A percentile compares a stretch with the other conserved stretches of the same genome.
These are phyloP conservation scores for Claviceps cyperi DNA, from an alignment of 2,329 filamentous ascomycete species.

Conservation along the genomic window DNA sequence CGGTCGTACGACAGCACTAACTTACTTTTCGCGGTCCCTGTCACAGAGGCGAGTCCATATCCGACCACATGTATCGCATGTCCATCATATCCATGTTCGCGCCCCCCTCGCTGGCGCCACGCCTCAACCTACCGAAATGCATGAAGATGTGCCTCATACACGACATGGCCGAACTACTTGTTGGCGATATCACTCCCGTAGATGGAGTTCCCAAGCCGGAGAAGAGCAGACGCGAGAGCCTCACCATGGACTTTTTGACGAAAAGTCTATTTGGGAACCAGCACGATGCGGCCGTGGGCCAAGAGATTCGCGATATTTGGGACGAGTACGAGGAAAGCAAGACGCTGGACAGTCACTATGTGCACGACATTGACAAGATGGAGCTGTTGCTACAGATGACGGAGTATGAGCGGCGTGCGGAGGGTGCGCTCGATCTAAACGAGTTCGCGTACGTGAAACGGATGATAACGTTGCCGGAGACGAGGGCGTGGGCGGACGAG, in stretches of 20 bases:
- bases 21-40: too few species aligned
- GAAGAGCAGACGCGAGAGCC: slow-evolving; percentile 74
- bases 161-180: slow-evolving; percentile 92
- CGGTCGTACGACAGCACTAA: not conserved
- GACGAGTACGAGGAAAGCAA: slow-evolving; percentile 85
- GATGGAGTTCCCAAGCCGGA: slow-evolving; percentile 75
- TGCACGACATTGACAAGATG: slow-evolving; percentile 96
- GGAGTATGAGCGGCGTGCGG: slow-evolving; percentile 71
- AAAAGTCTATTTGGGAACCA: slow-evolving; percentile 58
- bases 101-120: slow-evolving; percentile 54
- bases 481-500: slow-evolving; percentile 64
- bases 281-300: slow-evolving; percentile 51
- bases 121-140: slow-evolving; percentile 67
- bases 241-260: slow-evolving; percentile 86
- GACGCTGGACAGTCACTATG: slow-evolving; percentile 75
- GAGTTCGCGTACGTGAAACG: slow-evolving; percentile 75
- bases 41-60: slow-evolving; percentile 68
- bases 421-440: slow-evolving; percentile 56
- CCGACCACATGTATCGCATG: slow-evolving; percentile 99
- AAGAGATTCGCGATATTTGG: slow-evolving; percentile 68
- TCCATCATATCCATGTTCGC: slow-evolving; percentile 88
- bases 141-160: slow-evolving; percentile 93
- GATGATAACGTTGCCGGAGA: slow-evolving; percentile 61
- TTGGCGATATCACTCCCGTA: slow-evolving; percentile 92
- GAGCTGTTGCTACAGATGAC: slow-evolving; percentile 91